Evolutionary conservation across 2,329 filamentous ascomycete species (phyloP).

Genomic region (Pseudocercospora vitis): DNA sequence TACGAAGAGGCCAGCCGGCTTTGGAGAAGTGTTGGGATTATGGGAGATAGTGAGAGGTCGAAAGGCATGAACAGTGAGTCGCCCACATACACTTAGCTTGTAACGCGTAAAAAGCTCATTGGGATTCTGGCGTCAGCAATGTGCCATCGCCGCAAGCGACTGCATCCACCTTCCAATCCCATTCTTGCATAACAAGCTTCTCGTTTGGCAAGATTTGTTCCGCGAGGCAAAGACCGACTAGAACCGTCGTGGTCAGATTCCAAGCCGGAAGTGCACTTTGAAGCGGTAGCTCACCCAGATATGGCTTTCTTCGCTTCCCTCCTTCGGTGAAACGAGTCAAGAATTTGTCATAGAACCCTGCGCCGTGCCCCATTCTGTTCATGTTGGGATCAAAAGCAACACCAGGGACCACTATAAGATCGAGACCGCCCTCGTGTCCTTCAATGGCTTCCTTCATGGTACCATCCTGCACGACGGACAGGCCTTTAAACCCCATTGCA

Average conservation of each 20-base stretch:
- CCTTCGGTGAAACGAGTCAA: constrained; percentile 66
- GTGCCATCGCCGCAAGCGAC: constrained; percentile 37
- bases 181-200: constrained; percentile 70
- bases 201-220: constrained; percentile 75
- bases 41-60: not conserved
- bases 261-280: no score
- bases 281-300: constrained; percentile 51
- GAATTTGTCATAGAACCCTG: constrained; percentile 96
- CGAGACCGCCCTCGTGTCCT: constrained; percentile 54
- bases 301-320: constrained; percentile 50
- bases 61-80: constrained; percentile 12
- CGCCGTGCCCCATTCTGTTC: constrained; percentile 84
- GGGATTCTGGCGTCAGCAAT: constrained; percentile 60
- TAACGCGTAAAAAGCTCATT: constrained; percentile 55
- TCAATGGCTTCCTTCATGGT: constrained; percentile 24
- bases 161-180: constrained; percentile 79
- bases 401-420: constrained; percentile 87
- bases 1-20: no score
- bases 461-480: constrained; percentile 40
- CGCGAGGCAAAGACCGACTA: constrained; percentile 76
- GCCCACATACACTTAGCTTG: constrained; percentile 4
- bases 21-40: no score
- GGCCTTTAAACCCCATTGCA: constrained; percentile 66
- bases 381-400: constrained; percentile 82
- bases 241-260: constrained; percentile 18